Base-by-base conservation (phyloP, 352 stramenopile species). In the Globisporangium paddicum region DNA sequence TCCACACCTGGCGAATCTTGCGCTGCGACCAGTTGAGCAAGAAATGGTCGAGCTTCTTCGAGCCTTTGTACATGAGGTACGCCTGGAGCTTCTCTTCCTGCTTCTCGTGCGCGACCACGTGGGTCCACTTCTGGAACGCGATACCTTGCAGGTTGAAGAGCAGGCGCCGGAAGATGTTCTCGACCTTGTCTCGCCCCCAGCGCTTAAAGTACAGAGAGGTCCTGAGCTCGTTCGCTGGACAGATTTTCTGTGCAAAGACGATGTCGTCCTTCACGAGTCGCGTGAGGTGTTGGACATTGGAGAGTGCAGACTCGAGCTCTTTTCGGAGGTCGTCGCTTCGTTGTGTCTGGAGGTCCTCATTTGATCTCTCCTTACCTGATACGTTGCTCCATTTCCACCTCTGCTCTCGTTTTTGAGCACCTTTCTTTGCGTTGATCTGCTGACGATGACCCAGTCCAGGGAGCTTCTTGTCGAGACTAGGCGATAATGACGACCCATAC, bases 151-250 rank as follows among this genome's bases (percentile, higher is more conserved):
- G 62, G 45, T 87, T 86, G 53, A 75, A 89, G 3, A 92, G 58
- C 35, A 94, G 62, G 0, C 78, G 68, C 1, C 79, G 77, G 60
- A 90, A 90, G 18, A 92, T 88, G 53, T 69, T 75, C 47, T 92
- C 79, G 14, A 91, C 75, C 56, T 92, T 94, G 35, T 89, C 79
- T 23, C 74, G 67, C 0, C 84, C 84, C 84, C 84, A 94, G 2
- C 82, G 79, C 66, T 91, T 89, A 41, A 93, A 88, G 68, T 86
- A 90, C 7, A 89, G 69, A 52, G 77, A 86, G 0, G 77, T 87
- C 11, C 79, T 76, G 9, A 88, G 64, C 42, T 87, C 74, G 8
- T 73, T 86, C 0, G 71, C 64, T 0, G 79, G 81, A 18, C 79
- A 91, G 21, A 93, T 87, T 44, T 76, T 77, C 35, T 93, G 83